A percentile compares a stretch with the other conserved stretches of the same genome.
Evolutionary conservation across 208 protist genomes (phyloP).

Genomic region (Trypanosoma congolense): DNA sequence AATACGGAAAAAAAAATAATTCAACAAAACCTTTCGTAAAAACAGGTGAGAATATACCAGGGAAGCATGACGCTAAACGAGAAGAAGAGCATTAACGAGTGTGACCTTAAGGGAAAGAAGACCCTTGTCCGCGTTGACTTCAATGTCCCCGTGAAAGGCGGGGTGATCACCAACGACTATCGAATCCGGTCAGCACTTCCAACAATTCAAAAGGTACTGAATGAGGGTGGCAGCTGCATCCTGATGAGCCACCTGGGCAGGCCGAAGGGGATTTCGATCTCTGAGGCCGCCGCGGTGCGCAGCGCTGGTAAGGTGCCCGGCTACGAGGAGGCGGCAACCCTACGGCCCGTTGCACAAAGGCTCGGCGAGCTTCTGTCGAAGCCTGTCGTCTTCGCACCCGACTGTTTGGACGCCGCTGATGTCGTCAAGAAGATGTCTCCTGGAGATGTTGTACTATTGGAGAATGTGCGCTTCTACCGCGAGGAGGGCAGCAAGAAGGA

Average conservation of each 20-base stretch:
- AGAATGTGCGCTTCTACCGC: slow-evolving; percentile 99
- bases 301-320: slow-evolving; percentile 10
- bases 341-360: slow-evolving; percentile 72
- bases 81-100: slow-evolving; percentile 80
- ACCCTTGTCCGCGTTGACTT: slow-evolving; percentile 97
- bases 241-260: slow-evolving; percentile 94
- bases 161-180: slow-evolving; percentile 93
- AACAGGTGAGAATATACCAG: too few relatives aligned
- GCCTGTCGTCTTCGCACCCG: slow-evolving; percentile 25
- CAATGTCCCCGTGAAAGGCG: slow-evolving; percentile 97
- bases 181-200: slow-evolving; percentile 94
- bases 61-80: slow-evolving; percentile 38
- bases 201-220: slow-evolving; percentile 78
- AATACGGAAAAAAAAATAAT: too few relatives aligned
- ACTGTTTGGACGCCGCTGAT: slow-evolving; percentile 24
- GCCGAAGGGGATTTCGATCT: slow-evolving; percentile 77
- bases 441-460: slow-evolving; percentile 95
- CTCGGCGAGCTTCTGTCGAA: slow-evolving; percentile 60
- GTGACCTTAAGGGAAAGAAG: slow-evolving; percentile 87
- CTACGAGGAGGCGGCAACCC: slow-evolving; percentile 51
- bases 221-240: slow-evolving; percentile 30
- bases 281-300: neutral
- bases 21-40: too few relatives aligned
- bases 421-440: slow-evolving; percentile 22
- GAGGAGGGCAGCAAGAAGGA: slow-evolving; percentile 94